These are phyloP conservation scores for Rhizopogon salebrosus DNA, from an alignment of 768 basidiomycete genomes.

Conservation along the genomic window DNA sequence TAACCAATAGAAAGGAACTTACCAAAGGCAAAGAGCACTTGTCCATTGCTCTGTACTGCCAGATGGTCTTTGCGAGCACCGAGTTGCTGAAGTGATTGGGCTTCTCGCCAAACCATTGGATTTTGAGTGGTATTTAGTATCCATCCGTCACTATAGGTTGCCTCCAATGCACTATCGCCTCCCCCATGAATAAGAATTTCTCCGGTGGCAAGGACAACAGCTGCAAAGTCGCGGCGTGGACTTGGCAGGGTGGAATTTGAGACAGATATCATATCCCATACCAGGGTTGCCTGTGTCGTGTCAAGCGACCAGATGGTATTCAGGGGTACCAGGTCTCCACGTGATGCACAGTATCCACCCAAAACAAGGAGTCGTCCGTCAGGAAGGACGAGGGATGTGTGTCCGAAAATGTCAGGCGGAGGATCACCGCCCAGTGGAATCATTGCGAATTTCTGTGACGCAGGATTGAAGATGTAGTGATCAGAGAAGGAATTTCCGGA, in stretches of 20 bases:
- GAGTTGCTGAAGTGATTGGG: constrained; percentile 48
- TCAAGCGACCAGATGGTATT: constrained; percentile 60
- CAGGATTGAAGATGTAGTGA: constrained; percentile 58
- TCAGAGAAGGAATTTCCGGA: constrained; percentile 60
- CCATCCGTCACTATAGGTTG: constrained; percentile 64
- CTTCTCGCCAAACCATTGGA: constrained; percentile 56
- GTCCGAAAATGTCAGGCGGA: constrained; percentile 70
- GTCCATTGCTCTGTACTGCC: constrained; percentile 53
- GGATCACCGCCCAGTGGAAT: constrained; percentile 46
- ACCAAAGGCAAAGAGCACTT: constrained; percentile 80
- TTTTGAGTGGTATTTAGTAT: constrained; percentile 52
- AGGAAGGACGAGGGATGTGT: constrained; percentile 60
- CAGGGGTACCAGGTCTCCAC: constrained; percentile 47
- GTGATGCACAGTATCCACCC: constrained; percentile 60
- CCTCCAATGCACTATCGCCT: constrained; percentile 50
- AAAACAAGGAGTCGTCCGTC: constrained; percentile 70
- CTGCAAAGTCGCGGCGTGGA: constrained; percentile 62
- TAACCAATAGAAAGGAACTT: constrained; percentile 19
- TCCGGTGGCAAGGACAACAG: constrained; percentile 42
- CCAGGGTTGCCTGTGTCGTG: constrained; percentile 37
- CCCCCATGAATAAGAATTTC: constrained; percentile 79
- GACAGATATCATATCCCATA: constrained; percentile 46
- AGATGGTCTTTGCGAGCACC: constrained; percentile 71
- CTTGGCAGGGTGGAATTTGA: constrained; percentile 41
- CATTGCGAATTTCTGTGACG: constrained; percentile 42